Conservation (phyloP, 352 stramenopile genomes). For the Phytopythium oedochilum region DNA sequence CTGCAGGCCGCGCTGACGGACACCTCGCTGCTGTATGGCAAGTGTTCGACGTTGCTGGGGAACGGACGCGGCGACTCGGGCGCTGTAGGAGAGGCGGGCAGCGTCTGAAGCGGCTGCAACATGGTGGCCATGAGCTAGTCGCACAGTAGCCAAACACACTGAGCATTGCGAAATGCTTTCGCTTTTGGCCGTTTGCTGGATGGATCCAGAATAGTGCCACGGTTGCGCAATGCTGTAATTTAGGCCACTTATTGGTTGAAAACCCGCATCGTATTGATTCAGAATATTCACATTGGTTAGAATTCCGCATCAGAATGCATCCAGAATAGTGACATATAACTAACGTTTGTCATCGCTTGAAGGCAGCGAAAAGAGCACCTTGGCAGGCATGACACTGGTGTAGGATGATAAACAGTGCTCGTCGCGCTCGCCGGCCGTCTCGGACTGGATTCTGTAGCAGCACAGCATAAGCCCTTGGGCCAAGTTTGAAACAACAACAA, state of each 20-base stretch:
- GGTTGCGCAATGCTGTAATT: no score
- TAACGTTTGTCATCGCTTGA: not conserved
- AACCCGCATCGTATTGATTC: no score
- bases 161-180: no score
- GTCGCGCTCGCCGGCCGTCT: not conserved
- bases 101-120: not conserved
- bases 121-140: not conserved
- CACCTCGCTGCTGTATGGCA: not conserved
- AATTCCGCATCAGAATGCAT: no score
- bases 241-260: no score
- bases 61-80: not conserved
- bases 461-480: no score
- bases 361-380: no score
- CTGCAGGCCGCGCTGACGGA: not conserved
- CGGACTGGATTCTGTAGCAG: conserved; percentile 3
- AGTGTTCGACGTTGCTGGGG: not conserved
- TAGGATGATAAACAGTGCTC: conserved; percentile 1
- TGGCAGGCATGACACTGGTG: conserved; percentile 1
- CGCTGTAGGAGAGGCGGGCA: not conserved
- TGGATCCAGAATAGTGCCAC: no score
- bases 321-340: not conserved
- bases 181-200: no score
- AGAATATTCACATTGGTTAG: no score
- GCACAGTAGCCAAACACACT: not conserved
- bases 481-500: not conserved